Conservation (phyloP, 2,329 filamentous ascomycete species). For the Scedosporium minutisporum region DNA sequence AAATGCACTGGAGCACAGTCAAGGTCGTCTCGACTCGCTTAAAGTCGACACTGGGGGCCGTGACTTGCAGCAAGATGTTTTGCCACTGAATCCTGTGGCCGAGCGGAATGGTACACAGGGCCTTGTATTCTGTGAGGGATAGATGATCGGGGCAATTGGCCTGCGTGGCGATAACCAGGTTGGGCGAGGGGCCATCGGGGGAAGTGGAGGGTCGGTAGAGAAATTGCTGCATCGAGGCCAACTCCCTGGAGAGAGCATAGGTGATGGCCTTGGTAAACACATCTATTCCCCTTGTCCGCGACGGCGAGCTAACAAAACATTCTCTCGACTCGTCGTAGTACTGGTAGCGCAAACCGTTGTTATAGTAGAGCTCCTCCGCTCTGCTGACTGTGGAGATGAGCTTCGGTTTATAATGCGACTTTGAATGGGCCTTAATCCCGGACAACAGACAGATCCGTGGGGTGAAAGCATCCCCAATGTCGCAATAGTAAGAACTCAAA, state of each 20-base stretch:
- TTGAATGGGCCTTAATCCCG: constrained; percentile 22
- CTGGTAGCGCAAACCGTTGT: constrained; percentile 32
- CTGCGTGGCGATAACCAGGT: constrained; percentile 42
- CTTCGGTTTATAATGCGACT: constrained; percentile 19
- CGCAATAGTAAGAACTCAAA: neutral
- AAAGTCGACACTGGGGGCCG: constrained; percentile 36
- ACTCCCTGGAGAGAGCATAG: constrained; percentile 25
- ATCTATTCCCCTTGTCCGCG: neutral
- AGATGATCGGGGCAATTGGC: constrained; percentile 35
- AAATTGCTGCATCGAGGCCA: constrained; percentile 27
- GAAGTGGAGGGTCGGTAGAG: constrained; percentile 19
- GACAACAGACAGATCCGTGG: constrained; percentile 22
- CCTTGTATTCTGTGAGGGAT: constrained; percentile 43
- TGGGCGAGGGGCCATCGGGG: constrained; percentile 26
- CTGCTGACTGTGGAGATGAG: neutral
- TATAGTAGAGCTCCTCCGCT: constrained; percentile 29
- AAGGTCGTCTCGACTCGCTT: constrained; percentile 36
- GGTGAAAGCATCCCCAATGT: too few species aligned
- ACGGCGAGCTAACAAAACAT: constrained; percentile 11
- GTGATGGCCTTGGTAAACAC: constrained; percentile 25
- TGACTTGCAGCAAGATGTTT: constrained; percentile 44
- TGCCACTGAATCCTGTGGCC: constrained; percentile 42
- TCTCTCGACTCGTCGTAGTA: constrained; percentile 23
- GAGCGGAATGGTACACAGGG: constrained; percentile 36
- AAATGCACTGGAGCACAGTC: constrained; percentile 38